Evolutionary conservation across 352 stramenopile species (phyloP), one percentile per base, ranked within the genome.

Genomic region (Globisporangium paddicum): DNA sequence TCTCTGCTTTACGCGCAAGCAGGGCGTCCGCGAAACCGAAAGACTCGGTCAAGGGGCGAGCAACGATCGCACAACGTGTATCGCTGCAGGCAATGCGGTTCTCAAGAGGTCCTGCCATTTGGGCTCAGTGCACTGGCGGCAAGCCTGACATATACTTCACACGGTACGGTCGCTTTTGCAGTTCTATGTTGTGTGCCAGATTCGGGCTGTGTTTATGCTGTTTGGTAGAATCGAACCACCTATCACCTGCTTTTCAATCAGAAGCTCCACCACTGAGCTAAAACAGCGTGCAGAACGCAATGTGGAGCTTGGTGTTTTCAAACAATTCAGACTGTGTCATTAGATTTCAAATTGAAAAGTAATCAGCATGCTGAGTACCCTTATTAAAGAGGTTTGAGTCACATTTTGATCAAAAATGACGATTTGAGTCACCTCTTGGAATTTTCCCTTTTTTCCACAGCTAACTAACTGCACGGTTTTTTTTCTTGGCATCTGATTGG

Each of bases 251-350:
- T 18, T 52, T 16, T 38, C 0, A 25, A 25, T 9, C 45, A 2
- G 16, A 3, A 14, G 6, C 45, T 52, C 25, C 37, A 21, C 14
- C 16, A 52, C 6, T 51, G 25, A 51, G 14, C 25, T 51, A 25
- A 4, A 51, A 37, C 45, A 51, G 44, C 44, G 42, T 47, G 41
- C 19, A 47, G n/a, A 47, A 47, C n/a, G n/a, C n/a, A n/a, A n/a
- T 21, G 37, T 44, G 37, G 37, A 44, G 21, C 37, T 44, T 16
- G 13, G 38, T 21, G 14, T 44, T 6, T 44, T 44, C 8, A 44
- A 11, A 44, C 38, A 16, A 44, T 44, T 44, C 38, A 44, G 38
- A 23, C 38, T 44, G 38, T 44, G 38, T 44, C 38, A 16, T 44
- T 44, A 44, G 38, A 44, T 44, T 44, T 44, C 38, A 44, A 44